Evolutionary conservation across 1,139 yeast genomes (phyloP), one percentile per base, ranked within the genome.

Genomic region (Nematodospora anomalae): DNA sequence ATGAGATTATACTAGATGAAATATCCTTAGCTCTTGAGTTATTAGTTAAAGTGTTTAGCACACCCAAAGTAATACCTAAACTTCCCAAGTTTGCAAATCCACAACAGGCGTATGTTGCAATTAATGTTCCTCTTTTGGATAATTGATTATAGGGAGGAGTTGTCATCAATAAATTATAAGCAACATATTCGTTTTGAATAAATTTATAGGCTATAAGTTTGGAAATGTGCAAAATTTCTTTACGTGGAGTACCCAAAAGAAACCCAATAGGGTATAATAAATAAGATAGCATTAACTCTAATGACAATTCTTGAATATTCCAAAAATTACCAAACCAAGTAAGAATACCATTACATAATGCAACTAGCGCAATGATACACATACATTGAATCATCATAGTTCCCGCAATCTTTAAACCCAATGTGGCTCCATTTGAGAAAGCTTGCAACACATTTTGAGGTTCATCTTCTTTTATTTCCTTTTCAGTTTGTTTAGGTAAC

Each of bases 21-120:
- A 80, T 69, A 37, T 75, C 79, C 37, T 66, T 74, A 28, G 76
- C 63, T 47, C 72, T 58, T 42, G 73, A 62, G 26, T 66, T 63
- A 33, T 80, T 80, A 31, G 83, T 80, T 48, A 80, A 61, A 37
- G 79, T 71, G 45, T 77, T 74, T 46, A 80, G 67, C 21, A 80
- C 84, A 52, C 84, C 84, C 50, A 80, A 62, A 43, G 79, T 80
- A 39, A 79, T 78, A 51, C 83, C 85, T 47, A 80, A 64, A 4
- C 83, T 75, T 24, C 85, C 85, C 42, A 80, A 63, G 58, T 80
- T 80, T 29, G 83, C 75, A 55, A 79, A 80, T 1, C 85, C 84
- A 65, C 84, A 79, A 33, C 78, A 69, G 9, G 83, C 79, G 47
- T 78, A 80, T 21, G 85, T 79, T 20, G 83, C 81, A 54, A 80